Percentiles rank a stretch among this genome's conserved stretches.
Conservation (phyloP, 2,329 filamentous ascomycete species). For the Apiospora kogelbergensis region DNA sequence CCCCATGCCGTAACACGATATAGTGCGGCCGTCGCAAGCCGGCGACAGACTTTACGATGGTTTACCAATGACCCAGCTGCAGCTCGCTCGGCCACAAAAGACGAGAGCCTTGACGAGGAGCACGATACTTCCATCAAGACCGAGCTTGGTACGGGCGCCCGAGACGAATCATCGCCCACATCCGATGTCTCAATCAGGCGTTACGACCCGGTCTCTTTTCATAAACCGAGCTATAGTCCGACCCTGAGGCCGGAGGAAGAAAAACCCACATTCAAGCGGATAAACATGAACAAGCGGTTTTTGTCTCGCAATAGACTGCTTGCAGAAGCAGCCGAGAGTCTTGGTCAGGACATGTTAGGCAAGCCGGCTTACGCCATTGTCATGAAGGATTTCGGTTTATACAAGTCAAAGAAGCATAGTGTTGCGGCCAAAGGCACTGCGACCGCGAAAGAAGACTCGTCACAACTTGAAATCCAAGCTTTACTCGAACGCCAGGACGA, state of each 20-base stretch:
- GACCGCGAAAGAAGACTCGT: neutral
- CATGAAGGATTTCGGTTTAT: slow-evolving; percentile 37
- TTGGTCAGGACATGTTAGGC: slow-evolving; percentile 36
- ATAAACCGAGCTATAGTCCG: neutral
- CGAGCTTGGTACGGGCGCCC: neutral
- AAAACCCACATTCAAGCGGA: slow-evolving; percentile 10
- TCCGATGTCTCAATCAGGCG: neutral
- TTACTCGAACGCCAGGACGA: slow-evolving; percentile 28
- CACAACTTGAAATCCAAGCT: slow-evolving; percentile 26
- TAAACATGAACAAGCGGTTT: slow-evolving; percentile 18
- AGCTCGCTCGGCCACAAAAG: neutral
- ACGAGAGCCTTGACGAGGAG: neutral
- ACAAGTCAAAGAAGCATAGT: slow-evolving; percentile 12
- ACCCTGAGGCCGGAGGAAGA: neutral
- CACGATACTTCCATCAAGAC: neutral
- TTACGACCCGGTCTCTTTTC: neutral
- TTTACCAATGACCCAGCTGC: slow-evolving; percentile 10
- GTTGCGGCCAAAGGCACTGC: neutral
- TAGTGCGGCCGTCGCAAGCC: neutral
- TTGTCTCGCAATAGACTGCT: slow-evolving; percentile 26
- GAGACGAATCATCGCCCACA: neutral
- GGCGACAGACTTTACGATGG: slow-evolving; percentile 10
- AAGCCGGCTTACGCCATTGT: slow-evolving; percentile 47
- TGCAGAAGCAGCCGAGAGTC: slow-evolving; percentile 19
- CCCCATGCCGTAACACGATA: slow-evolving; percentile 13